Base-by-base conservation (phyloP, 129 eudicot genomes). In the Arctium minus region DNA sequence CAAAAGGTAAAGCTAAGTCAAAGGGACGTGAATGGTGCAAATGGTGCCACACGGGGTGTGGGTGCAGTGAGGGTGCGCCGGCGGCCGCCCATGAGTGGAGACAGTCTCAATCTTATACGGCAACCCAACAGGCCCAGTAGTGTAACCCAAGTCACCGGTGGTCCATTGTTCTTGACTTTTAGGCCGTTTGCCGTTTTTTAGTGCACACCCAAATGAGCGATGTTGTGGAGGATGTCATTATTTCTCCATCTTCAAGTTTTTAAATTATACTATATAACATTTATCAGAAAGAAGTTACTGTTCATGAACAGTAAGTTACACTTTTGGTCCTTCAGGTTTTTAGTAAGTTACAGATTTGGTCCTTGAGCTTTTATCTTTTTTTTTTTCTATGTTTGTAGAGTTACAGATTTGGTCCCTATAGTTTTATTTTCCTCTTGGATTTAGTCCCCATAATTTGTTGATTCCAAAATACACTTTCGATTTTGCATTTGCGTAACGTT, bases 21-120 rank as follows among this genome's bases (percentile, higher is more conserved):
- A 15, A 53, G 2, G 6, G 10, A 38, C 27, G 77, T 80, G 70
- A 46, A 44, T 6, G 40, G 83, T 72, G 64, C 76, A 80, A 46
- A 33, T 70, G 83, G 48, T 13, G 17, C 4, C 44, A 4, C 40
- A 50, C 62, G 72, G 37, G 35, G 35, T 71, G 44, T 22, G 27
- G 27, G 27, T 22, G 27, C 27, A 80, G 27, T 40, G 0, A 29
- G 18, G 18, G 73, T 81, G 73, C 73, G 69, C 75, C 80, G 74
- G 85, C 78, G 71, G 56, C 78, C 8, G 56, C 75, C 85, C 85
- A 81, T 36, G 56, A 53, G 65, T 53, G 65, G 27, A 81, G 60
- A 73, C 74, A 9, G 2, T 81, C 36, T 44, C 74, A 39, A 53
- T 53, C 50, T 22, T 22, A 22, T 22, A 39, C 80, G 73, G n/a